Evolutionary conservation across 306 rosid genomes (phyloP).

Genomic region (Cucurbita argyrosperma): DNA sequence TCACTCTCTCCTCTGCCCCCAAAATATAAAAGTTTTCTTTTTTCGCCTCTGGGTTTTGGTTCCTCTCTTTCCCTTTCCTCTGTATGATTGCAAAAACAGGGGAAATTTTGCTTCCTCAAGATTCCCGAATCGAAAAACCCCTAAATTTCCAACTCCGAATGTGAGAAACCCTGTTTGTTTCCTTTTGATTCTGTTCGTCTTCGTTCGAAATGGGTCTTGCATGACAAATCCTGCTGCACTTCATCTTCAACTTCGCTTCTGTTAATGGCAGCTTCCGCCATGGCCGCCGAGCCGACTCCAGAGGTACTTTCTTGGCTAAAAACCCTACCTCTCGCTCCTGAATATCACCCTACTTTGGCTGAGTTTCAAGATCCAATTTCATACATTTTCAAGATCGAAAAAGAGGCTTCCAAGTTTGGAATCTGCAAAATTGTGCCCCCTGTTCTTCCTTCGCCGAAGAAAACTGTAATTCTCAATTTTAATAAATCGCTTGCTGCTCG

Average conservation of each 20-base stretch:
- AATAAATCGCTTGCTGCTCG: slow-evolving; percentile 47
- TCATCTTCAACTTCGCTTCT: neutral
- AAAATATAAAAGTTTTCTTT: neutral
- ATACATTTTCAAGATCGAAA: slow-evolving; percentile 98
- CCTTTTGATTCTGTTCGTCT: neutral
- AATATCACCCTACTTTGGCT: slow-evolving; percentile 49
- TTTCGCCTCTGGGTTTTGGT: neutral
- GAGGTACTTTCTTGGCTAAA: slow-evolving; percentile 85
- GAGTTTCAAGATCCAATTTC: slow-evolving; percentile 97
- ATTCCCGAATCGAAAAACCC: slow-evolving; percentile 7
- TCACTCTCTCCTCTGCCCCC: slow-evolving; percentile 3
- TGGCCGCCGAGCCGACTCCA: slow-evolving; percentile 36
- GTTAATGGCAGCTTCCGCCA: slow-evolving; percentile 33
- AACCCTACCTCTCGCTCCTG: slow-evolving; percentile 82
- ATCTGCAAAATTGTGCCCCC: slow-evolving; percentile 98
- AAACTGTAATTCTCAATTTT: slow-evolving; percentile 67
- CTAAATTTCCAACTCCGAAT: slow-evolving; percentile 15
- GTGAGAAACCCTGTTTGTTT: slow-evolving; percentile 11
- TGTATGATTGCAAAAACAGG: slow-evolving; percentile 29
- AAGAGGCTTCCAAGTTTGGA: slow-evolving; percentile 81
- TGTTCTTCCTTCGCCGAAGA: slow-evolving; percentile 55
- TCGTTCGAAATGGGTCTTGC: slow-evolving; percentile 21
- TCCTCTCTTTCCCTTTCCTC: neutral
- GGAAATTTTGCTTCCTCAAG: slow-evolving; percentile 13
- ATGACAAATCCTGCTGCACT: slow-evolving; percentile 22